Base-by-base conservation (phyloP, 805 yeast genomes). In the Ogataea nakhonphanomensis region DNA sequence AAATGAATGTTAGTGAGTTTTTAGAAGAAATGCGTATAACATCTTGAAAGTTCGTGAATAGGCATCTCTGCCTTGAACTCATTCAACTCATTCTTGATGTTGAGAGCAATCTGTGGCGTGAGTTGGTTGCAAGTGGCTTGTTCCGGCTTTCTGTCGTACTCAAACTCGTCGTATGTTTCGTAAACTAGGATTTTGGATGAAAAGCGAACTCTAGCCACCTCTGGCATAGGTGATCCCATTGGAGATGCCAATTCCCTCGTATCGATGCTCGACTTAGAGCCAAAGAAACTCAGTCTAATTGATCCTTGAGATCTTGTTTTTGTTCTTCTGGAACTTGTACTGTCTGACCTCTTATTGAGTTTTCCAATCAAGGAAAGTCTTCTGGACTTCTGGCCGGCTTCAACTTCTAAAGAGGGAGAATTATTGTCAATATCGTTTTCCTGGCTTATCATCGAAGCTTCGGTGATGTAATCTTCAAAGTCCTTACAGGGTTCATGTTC, bases 71-170 rank as follows among this genome's bases (percentile, higher is more conserved):
- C 67, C 65, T 88, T 90, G 57, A 89, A 65, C 38, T 70, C 74
- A 62, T 93, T 90, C 58, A 91, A 68, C 62, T 91, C 98, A 27
- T 82, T 84, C 63, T 81, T 84, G 53, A 91, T 88, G 62, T 77
- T 78, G 60, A 86, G 89, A 0, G 97, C 96, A 57, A 89, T 65
- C 42, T 74, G 70, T 5, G 97, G 96, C 1, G 96, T 89, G 59
- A 89, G 70, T 57, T 83, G 88, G 62, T 90, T 88, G 65, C 97
- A 91, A 2, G 97, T 89, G 3, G 95, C 95, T 22, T 81, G 70
- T 47, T 89, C 97, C 0, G 97, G 96, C 49, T 81, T 88, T 54
- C 99, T 78, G 61, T 91, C 97, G 61, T 91, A 91, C 49, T 85
- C 96, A 13, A 76, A 80, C 26, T 81, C 80, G 43, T 81, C 75